phyloP scores from a whole-genome alignment of 2,329 filamentous ascomycete species.

The Microdochium bolleyi region DNA sequence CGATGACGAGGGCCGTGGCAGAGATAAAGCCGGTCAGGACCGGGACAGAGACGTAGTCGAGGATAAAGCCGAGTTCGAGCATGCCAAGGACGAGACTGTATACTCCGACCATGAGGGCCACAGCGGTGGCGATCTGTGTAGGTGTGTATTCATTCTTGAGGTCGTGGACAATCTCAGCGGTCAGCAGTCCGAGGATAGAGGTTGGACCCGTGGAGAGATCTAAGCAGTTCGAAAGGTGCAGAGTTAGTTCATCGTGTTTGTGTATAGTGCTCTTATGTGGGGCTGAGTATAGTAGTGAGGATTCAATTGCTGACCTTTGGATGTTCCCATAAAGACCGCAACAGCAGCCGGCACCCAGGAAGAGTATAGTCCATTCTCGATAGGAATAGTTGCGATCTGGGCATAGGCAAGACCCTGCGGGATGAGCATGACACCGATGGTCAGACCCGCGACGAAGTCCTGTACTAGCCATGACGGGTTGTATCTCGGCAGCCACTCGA shows the following conservation, averaged over 20 bases:
- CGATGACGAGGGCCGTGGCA: constrained; percentile 57
- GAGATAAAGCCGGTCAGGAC: constrained; percentile 60
- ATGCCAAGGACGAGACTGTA: constrained; percentile 52
- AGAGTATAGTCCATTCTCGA: constrained; percentile 52
- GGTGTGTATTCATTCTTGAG: constrained; percentile 42
- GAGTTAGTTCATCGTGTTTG: background rate
- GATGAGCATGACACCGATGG: constrained; percentile 51
- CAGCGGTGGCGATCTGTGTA: constrained; percentile 49
- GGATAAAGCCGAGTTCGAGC: constrained; percentile 54
- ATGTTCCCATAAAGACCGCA: constrained; percentile 53
- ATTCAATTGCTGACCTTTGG: constrained; percentile 45
- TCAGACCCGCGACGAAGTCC: constrained; percentile 54
- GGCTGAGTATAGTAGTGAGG: too few relatives aligned
- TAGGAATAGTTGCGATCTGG: constrained; percentile 52
- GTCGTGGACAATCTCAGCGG: constrained; percentile 49
- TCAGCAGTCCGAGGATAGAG: constrained; percentile 55
- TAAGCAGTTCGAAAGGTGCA: constrained; percentile 13
- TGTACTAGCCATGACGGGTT: constrained; percentile 52
- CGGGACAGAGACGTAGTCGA: constrained; percentile 59
- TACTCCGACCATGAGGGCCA: constrained; percentile 56
- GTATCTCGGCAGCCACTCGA: constrained; percentile 56
- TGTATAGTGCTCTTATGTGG: constrained; percentile 1
- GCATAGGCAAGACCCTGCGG: constrained; percentile 56
- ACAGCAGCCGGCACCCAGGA: constrained; percentile 50
- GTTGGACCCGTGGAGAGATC: constrained; percentile 57